Evolutionary conservation across 2,329 filamentous ascomycete genomes (phyloP), one percentile per base, ranked within the genome.

Genomic region (Chaetomium olivaceum): DNA sequence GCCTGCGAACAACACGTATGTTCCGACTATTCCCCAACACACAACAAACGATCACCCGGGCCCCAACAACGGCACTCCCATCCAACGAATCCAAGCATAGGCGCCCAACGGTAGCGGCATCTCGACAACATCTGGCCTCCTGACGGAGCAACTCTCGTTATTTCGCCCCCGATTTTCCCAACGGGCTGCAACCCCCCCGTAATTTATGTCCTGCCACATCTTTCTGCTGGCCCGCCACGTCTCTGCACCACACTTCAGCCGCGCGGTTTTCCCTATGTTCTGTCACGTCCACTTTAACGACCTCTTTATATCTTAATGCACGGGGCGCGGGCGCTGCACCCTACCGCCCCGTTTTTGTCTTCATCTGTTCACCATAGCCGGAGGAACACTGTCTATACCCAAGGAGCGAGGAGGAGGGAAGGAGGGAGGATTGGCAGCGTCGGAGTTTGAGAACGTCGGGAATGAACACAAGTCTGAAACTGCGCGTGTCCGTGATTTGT

Each of bases 381-480:
- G 50, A 64, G 50, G 62, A 64, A 58, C 56, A 58, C 59, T 54
- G 57, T 63, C 56, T 65, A 67, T 67, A 67, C 66, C 66, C 66
- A 57, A 57, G 59, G 56, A 58, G 56, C 8, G 31, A 48, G 31
- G 57, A 19, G 23, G 29, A 54, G 31, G 39, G 29, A 54, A 23
- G 39, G 33, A 11, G 50, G 59, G 31, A 48, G 54, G 31, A 57
- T 58, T 57, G 61, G 61, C 33, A 64, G 56, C 56, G 66, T 52
- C 23, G 48, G 33, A 27, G 58, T 64, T 51, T 52, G 50, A 60
- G 48, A 52, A 57, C 29, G 27, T 23, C 23, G 55, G 51, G 33
- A 63, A 58, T 54, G 54, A 58, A 52, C 27, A 48, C 39, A 36
- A 31, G 21, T 57, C 46, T 8, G 39, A 39, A 21, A 59, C 1